Evolutionary conservation across 1,139 yeast species (phyloP), one percentile per base, ranked within the genome.

Genomic region (Lodderomyces theae): DNA sequence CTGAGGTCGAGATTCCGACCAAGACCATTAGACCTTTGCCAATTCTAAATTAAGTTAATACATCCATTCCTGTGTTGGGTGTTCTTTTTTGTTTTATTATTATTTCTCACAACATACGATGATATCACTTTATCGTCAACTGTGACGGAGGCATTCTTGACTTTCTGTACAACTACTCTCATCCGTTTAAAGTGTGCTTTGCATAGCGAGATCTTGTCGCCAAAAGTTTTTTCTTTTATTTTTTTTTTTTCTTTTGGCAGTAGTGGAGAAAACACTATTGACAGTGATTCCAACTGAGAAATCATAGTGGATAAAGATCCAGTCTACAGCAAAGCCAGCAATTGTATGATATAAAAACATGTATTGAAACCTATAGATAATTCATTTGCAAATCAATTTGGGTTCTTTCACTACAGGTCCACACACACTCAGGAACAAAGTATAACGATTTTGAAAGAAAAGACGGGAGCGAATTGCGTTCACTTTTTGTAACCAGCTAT

Each of bases 101-200:
- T n/a, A n/a, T n/a, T n/a, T n/a, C n/a, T n/a, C n/a, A n/a, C n/a
- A 41, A 74, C 86, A 48, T 69, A 80, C 82, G 79, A 69, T 1
- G 97, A 87, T 0, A 89, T 76, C 0, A 85, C 68, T 39, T 74
- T 60, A 12, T 73, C 69, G 43, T 88, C 87, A 0, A 92, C 97
- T 0, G 86, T 77, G 1, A 90, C 97, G 0, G 95, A 83, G 0
- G 97, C 97, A 40, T 74, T 73, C 50, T 84, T 86, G 15, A 89
- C 97, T 53, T 86, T 79, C 56, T 90, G 98, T 29, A 90, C 77
- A 2, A 90, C 96, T 2, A 90, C 86, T 60, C 82, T 82, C 98
- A 90, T 90, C 10, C 4, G 9, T 25, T n/a, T n/a, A 5, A 9
- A 25, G 29, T 4, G 15, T n/a, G 8, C 23, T 25, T 25, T 25